phyloP scores from a whole-genome alignment of 2,329 filamentous ascomycete species.

The Rhinocladiella mackenziei region DNA sequence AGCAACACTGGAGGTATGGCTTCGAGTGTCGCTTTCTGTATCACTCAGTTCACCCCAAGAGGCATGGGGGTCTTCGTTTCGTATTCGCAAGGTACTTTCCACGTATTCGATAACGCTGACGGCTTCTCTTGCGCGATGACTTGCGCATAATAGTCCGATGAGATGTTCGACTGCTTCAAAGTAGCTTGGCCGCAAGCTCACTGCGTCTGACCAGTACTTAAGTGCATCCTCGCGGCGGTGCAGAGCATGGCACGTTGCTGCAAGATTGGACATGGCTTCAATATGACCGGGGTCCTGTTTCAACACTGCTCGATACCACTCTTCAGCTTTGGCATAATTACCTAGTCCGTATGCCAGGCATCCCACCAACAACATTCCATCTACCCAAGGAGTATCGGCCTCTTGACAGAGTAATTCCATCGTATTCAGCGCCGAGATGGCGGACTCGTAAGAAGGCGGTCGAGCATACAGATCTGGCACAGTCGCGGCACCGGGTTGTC shows the following conservation, averaged over 20 bases:
- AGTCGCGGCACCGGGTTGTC: not conserved
- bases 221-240: slow-evolving; percentile 80
- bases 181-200: slow-evolving; percentile 77
- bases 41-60: slow-evolving; percentile 56
- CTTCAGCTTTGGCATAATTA: slow-evolving; percentile 65
- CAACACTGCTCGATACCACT: slow-evolving; percentile 54
- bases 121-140: slow-evolving; percentile 76
- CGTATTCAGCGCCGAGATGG: slow-evolving; percentile 65
- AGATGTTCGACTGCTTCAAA: slow-evolving; percentile 95
- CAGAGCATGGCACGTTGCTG: slow-evolving; percentile 80
- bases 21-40: slow-evolving; percentile 54
- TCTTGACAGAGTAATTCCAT: slow-evolving; percentile 72
- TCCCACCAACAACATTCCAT: slow-evolving; percentile 85
- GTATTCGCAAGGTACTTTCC: slow-evolving; percentile 64
- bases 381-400: slow-evolving; percentile 81
- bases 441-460: slow-evolving; percentile 35
- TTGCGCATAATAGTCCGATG: slow-evolving; percentile 77
- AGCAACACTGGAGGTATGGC: slow-evolving; percentile 51
- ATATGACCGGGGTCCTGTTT: slow-evolving; percentile 65
- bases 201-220: slow-evolving; percentile 77
- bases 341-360: slow-evolving; percentile 89
- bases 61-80: slow-evolving; percentile 47
- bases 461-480: not conserved
- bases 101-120: slow-evolving; percentile 83
- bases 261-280: slow-evolving; percentile 89